Conservation (phyloP, 768 basidiomycete genomes). For the Termitomyces sp. region DNA sequence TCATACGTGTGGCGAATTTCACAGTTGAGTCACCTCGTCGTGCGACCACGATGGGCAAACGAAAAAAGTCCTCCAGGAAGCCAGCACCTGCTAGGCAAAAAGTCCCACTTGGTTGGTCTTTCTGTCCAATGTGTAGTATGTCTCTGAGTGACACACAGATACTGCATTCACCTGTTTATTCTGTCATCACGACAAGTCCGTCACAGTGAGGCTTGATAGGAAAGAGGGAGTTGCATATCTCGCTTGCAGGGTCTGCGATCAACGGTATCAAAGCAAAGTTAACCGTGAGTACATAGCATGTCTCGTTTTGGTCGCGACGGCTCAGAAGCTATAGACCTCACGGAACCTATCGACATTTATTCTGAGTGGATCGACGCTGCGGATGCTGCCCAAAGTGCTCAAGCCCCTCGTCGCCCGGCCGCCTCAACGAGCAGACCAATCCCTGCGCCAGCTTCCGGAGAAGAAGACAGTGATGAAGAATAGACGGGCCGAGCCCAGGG, state of each 20-base stretch:
- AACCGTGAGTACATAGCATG: conserved; percentile 50
- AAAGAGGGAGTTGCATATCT: conserved; percentile 82
- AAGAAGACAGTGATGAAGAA: conserved; percentile 51
- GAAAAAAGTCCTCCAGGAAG: conserved; percentile 86
- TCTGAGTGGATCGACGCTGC: conserved; percentile 91
- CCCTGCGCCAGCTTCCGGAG: conserved; percentile 34
- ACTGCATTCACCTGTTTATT: conserved; percentile 83
- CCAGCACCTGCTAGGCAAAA: conserved; percentile 62
- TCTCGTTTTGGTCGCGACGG: conserved; percentile 4
- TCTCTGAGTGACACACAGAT: conserved; percentile 37
- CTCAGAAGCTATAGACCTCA: conserved; percentile 52
- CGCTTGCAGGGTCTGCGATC: conserved; percentile 81
- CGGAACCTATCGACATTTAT: conserved; percentile 85
- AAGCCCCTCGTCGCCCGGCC: conserved; percentile 44
- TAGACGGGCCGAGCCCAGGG: conserved; percentile 15
- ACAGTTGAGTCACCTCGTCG: neutral
- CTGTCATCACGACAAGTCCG: conserved; percentile 87
- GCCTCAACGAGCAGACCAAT: conserved; percentile 56
- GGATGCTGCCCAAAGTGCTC: conserved; percentile 69
- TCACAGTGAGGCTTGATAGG: conserved; percentile 78
- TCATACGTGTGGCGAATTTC: conserved; percentile 4
- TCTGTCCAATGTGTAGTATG: neutral
- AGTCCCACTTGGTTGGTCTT: conserved; percentile 63
- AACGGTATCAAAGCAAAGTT: conserved; percentile 82
- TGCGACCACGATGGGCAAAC: conserved; percentile 66